phyloP scores from a whole-genome alignment of 2,329 filamentous ascomycete species.

The Pyrenochaeta sp. region DNA sequence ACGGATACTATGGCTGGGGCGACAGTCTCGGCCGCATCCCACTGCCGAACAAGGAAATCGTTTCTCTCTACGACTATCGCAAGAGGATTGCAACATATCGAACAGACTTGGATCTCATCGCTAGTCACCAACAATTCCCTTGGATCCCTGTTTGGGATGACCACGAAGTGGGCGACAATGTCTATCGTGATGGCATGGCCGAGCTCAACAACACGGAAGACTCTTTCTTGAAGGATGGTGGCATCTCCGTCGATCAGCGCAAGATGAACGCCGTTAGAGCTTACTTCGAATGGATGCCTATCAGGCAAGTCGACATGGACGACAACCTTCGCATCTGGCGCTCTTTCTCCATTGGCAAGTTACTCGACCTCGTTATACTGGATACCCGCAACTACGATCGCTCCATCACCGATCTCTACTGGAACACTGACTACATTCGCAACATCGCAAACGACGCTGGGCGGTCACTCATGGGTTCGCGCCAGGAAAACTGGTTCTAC shows the following conservation, averaged over 20 bases:
- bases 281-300: slow-evolving; percentile 57
- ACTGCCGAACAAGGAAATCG: slow-evolving; percentile 49
- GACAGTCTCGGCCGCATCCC: slow-evolving; percentile 43
- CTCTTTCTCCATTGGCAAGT: slow-evolving; percentile 52
- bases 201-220: slow-evolving; percentile 55
- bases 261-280: slow-evolving; percentile 59
- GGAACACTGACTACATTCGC: slow-evolving; percentile 70
- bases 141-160: slow-evolving; percentile 60
- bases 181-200: slow-evolving; percentile 51
- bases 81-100: slow-evolving; percentile 52
- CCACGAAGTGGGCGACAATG: slow-evolving; percentile 53
- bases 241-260: slow-evolving; percentile 53
- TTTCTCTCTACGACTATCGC: slow-evolving; percentile 56
- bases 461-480: slow-evolving; percentile 73
- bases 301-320: slow-evolving; percentile 55
- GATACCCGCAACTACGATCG: slow-evolving; percentile 56
- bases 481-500: slow-evolving; percentile 74
- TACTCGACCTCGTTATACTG: slow-evolving; percentile 55
- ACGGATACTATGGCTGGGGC: slow-evolving; percentile 49
- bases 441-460: slow-evolving; percentile 72
- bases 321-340: slow-evolving; percentile 55
- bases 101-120: slow-evolving; percentile 51
- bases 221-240: slow-evolving; percentile 51
- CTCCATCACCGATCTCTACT: slow-evolving; percentile 56
- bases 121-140: slow-evolving; percentile 51